Conservation (phyloP, 1,139 yeast genomes). For the Debaryomyces udenii region DNA sequence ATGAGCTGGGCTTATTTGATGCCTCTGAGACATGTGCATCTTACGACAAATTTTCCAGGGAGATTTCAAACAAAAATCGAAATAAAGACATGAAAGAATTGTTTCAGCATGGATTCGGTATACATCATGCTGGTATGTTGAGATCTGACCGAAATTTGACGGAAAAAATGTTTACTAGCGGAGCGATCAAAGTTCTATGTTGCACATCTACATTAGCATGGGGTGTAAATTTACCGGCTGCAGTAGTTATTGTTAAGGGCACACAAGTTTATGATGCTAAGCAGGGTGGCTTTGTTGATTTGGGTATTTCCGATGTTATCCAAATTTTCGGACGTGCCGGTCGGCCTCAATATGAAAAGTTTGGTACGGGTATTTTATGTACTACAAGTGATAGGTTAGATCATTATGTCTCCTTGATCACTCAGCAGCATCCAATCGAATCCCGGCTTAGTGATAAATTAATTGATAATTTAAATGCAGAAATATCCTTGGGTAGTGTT, state of each 20-base stretch:
- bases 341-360: slow-evolving; percentile 92
- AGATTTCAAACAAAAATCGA: slow-evolving; percentile 67
- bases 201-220: slow-evolving; percentile 98
- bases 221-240: slow-evolving; percentile 99
- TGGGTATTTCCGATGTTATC: slow-evolving; percentile 94
- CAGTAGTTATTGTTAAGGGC: slow-evolving; percentile 94
- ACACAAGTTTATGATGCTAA: slow-evolving; percentile 95
- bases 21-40: slow-evolving; percentile 50
- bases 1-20: slow-evolving; percentile 63
- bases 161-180: slow-evolving; percentile 82
- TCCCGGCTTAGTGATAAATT: slow-evolving; percentile 75
- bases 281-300: slow-evolving; percentile 90
- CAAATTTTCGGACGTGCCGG: slow-evolving; percentile 99
- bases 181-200: slow-evolving; percentile 86
- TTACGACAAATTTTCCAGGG: slow-evolving; percentile 57
- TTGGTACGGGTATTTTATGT: slow-evolving; percentile 90
- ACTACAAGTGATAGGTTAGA: slow-evolving; percentile 82
- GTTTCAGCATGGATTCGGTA: slow-evolving; percentile 82
- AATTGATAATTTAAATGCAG: slow-evolving; percentile 94
- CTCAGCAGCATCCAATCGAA: slow-evolving; percentile 97
- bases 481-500: slow-evolving; percentile 92
- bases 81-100: slow-evolving; percentile 82
- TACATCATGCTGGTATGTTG: slow-evolving; percentile 97
- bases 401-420: slow-evolving; percentile 81
- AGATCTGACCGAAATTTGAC: slow-evolving; percentile 88